Percentiles rank a stretch among this genome's conserved stretches.
Evolutionary conservation across 768 basidiomycete genomes (phyloP).

Genomic region (Leccinum disarticulatum): DNA sequence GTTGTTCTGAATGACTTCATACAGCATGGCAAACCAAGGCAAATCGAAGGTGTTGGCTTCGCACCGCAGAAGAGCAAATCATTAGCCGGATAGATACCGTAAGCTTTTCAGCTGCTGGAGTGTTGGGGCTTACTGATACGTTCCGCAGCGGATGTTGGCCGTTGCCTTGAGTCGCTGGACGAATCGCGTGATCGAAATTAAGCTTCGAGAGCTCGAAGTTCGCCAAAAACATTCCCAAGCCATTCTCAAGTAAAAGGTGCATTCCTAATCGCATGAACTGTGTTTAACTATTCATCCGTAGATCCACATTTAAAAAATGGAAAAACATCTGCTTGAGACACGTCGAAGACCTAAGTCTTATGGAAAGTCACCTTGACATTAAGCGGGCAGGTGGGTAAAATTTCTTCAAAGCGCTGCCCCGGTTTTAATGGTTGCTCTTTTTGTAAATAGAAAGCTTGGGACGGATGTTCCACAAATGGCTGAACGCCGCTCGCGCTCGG

Average conservation of each 20-base stretch:
- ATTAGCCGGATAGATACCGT: slow-evolving; percentile 42
- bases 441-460: slow-evolving; percentile 56
- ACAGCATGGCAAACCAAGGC: slow-evolving; percentile 50
- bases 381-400: slow-evolving; percentile 66
- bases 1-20: slow-evolving; percentile 9
- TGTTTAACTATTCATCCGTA: slow-evolving; percentile 30
- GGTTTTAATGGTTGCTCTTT: slow-evolving; percentile 1
- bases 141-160: slow-evolving; percentile 51
- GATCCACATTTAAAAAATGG: slow-evolving; percentile 69
- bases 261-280: slow-evolving; percentile 11
- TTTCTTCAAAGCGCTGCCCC: neutral
- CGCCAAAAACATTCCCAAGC: slow-evolving; percentile 44
- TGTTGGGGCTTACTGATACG: neutral
- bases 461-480: slow-evolving; percentile 71
- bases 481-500: slow-evolving; percentile 54
- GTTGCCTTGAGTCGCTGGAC: slow-evolving; percentile 60
- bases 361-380: slow-evolving; percentile 81
- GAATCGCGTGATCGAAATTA: slow-evolving; percentile 69
- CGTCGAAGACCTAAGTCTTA: slow-evolving; percentile 69
- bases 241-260: slow-evolving; percentile 36
- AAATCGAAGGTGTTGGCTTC: slow-evolving; percentile 39
- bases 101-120: slow-evolving; percentile 9
- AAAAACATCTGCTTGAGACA: slow-evolving; percentile 59
- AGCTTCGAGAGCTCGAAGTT: slow-evolving; percentile 69
- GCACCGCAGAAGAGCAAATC: slow-evolving; percentile 46